Conservation (phyloP, 208 protist species). For the Acanthamoeba triangularis region DNA sequence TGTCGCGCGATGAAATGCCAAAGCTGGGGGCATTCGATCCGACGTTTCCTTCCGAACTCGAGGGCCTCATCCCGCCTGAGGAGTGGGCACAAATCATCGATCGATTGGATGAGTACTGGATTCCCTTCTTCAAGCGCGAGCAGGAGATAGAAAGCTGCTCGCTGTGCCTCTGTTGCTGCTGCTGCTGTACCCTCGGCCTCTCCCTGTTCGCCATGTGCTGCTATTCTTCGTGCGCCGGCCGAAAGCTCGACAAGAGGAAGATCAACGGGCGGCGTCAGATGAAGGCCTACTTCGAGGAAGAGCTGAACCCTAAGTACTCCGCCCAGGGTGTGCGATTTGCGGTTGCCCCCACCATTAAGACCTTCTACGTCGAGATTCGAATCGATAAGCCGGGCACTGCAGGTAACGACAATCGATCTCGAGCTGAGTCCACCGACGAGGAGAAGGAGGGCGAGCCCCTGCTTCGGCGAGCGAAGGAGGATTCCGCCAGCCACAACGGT, state of each 20-base stretch:
- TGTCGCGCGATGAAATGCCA: slow-evolving; percentile 14
- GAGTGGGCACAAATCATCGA: slow-evolving; percentile 61
- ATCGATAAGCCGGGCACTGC: background rate
- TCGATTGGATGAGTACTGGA: slow-evolving; percentile 30
- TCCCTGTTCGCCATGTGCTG: slow-evolving; percentile 56
- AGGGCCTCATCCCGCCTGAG: slow-evolving; percentile 7
- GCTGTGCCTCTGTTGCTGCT: slow-evolving; percentile 55
- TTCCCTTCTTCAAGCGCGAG: slow-evolving; percentile 38
- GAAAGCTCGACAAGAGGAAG: slow-evolving; percentile 4
- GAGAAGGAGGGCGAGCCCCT: slow-evolving; percentile 35
- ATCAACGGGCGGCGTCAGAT: background rate
- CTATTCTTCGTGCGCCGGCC: slow-evolving; percentile 34
- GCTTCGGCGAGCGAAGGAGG: slow-evolving; percentile 6
- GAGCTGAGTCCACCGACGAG: background rate
- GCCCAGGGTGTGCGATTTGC: slow-evolving; percentile 8
- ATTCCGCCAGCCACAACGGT: background rate
- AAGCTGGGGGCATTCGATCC: slow-evolving; percentile 36
- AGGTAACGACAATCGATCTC: background rate
- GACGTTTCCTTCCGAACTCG: slow-evolving; percentile 25
- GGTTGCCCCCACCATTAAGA: slow-evolving; percentile 32
- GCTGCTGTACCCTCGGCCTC: slow-evolving; percentile 44
- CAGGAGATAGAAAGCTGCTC: slow-evolving; percentile 61
- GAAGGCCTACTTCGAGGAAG: slow-evolving; percentile 60
- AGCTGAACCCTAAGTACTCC: slow-evolving; percentile 27
- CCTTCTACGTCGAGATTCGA: slow-evolving; percentile 66